Evolutionary conservation across 441 rosid species (phyloP).

Genomic region (Corymbia citriodora): DNA sequence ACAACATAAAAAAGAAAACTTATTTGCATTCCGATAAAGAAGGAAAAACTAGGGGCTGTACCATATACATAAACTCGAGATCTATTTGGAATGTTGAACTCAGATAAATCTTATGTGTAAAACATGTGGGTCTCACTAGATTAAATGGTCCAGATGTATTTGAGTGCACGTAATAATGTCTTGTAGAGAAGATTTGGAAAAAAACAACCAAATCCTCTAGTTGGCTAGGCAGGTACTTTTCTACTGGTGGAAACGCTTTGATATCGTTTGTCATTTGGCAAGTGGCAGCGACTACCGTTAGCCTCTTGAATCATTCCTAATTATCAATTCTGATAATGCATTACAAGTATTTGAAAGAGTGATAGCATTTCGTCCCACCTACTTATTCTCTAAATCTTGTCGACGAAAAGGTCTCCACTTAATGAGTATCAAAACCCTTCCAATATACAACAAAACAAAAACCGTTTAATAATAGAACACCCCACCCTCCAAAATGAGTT

Average conservation of each 20-base stretch:
- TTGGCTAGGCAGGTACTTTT: too few relatives aligned
- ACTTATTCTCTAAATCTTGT: neutral
- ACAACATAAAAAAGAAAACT: neutral
- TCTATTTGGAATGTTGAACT: neutral
- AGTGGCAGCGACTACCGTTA: neutral
- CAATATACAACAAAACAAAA: neutral
- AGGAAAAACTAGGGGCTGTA: neutral
- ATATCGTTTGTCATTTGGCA: neutral
- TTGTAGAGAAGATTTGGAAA: too few relatives aligned
- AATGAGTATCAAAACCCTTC: neutral
- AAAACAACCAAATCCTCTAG: too few relatives aligned
- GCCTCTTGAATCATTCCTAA: neutral
- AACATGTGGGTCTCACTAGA: neutral
- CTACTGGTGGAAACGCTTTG: neutral
- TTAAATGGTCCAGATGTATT: neutral
- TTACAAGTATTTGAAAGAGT: neutral
- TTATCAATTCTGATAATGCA: neutral
- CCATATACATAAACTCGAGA: neutral
- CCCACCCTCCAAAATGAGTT: neutral
- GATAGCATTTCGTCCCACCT: neutral
- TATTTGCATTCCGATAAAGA: neutral
- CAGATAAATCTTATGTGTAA: neutral
- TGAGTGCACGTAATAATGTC: neutral
- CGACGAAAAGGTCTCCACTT: neutral
- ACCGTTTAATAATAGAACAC: neutral